Base-by-base conservation (phyloP, 2,329 filamentous ascomycete genomes). In the Beauveria sp. region DNA sequence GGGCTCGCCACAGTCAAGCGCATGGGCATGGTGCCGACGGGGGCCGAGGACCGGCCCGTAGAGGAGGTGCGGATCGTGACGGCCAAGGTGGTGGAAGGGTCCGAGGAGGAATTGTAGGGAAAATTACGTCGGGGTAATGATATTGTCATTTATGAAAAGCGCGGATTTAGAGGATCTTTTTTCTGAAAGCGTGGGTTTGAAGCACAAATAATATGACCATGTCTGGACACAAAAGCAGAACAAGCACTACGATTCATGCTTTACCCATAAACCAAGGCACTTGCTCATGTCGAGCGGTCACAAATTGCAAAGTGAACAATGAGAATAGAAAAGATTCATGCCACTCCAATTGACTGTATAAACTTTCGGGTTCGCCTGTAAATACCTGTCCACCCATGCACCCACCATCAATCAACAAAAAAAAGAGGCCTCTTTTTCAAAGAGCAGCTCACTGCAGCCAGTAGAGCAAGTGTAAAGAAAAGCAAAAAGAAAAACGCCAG, bases 11-110 rank as follows among this genome's bases (percentile, higher is more conserved):
- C 93, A n/a, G 86, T 98, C 30, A 87, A 91, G 78, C 83, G 91
- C 66, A 90, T 99, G 85, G 95, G 93, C 0, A 73, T 95, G 62
- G 91, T 96, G 55, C 91, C 89, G 78, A 96, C 92, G 1, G 90
- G 86, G 26, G 76, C 77, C 8, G 91, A 93, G 67, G 95, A 98
- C 74, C 79, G 88, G 67, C 95, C 95, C 0, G 75, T 86, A 6
- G 88, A 96, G 68, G 87, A 96, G 67, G 84, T 98, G 60, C 92
- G 84, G 77, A 93, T 98, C 63, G 71, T 91, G 50, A 84, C 78
- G 66, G 91, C 91, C 10, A 83, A 81, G 64, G 79, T 96, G 20
- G 70, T 90, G n/a, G 86, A 89, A 66, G 81, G 79, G 49, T 16
- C 38, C 6, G 58, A 46, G 26, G 59, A 52, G 24, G 52, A 57